Percentiles rank a stretch among this genome's conserved stretches.
phyloP scores from a whole-genome alignment of 2,329 filamentous ascomycete genomes.

The Claviceps fusiformis region DNA sequence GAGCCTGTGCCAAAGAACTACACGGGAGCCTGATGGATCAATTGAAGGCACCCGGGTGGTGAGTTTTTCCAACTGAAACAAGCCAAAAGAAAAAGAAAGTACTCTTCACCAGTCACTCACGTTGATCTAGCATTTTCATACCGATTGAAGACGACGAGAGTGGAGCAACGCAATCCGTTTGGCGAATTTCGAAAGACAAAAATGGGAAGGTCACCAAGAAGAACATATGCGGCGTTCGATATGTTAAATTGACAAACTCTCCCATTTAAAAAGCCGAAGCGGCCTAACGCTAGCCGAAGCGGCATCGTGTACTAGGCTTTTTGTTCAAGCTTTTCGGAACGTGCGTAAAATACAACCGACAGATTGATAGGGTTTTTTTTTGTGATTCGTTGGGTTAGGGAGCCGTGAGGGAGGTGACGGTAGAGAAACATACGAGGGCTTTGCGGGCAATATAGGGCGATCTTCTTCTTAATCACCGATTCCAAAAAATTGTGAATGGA shows the following conservation, averaged over 20 bases:
- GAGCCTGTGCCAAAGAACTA: constrained; percentile 64
- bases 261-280: constrained; percentile 21
- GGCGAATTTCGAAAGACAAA: constrained; percentile 58
- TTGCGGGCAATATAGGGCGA: too few species aligned
- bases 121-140: constrained; percentile 50
- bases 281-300: too few species aligned
- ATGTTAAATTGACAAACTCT: constrained; percentile 65
- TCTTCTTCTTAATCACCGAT: too few species aligned
- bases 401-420: too few species aligned
- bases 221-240: constrained; percentile 57
- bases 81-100: not conserved
- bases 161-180: constrained; percentile 49
- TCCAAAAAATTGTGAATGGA: too few species aligned
- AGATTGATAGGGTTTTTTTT: too few species aligned
- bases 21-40: constrained; percentile 64
- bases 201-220: constrained; percentile 47
- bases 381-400: too few species aligned
- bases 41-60: constrained; percentile 61
- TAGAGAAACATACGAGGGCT: too few species aligned
- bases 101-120: constrained; percentile 7
- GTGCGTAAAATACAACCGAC: too few species aligned
- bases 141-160: constrained; percentile 48
- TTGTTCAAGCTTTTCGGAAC: too few species aligned
- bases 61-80: constrained; percentile 9
- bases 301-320: not conserved